A percentile compares a stretch with the other conserved stretches of the same genome.
Evolutionary conservation across 2,329 filamentous ascomycete species (phyloP).

Genomic region (Apiospora kogelbergensis): DNA sequence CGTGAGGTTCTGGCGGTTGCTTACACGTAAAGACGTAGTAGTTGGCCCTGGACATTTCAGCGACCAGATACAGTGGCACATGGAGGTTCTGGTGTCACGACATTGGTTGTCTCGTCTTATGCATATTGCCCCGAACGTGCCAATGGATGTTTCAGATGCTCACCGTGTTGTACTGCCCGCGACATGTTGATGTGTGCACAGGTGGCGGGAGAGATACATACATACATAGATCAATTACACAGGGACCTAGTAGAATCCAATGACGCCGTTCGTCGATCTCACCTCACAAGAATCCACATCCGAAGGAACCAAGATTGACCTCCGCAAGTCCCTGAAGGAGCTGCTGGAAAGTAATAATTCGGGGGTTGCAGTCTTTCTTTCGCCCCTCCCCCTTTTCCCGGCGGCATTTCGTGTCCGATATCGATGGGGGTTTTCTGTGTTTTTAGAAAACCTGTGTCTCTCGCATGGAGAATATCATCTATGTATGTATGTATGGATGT

Average conservation of each 20-base stretch:
- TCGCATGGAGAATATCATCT: not conserved
- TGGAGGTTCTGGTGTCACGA: not conserved
- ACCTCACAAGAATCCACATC: not conserved
- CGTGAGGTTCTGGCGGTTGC: not conserved
- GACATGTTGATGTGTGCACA: not conserved
- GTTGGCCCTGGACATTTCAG: no score
- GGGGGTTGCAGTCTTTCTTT: not conserved
- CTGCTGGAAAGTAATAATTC: constrained; percentile 4
- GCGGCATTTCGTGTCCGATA: not conserved
- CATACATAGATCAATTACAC: no score
- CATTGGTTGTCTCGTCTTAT: not conserved
- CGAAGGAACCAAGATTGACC: constrained; percentile 7
- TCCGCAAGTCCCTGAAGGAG: not conserved
- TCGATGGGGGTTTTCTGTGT: not conserved
- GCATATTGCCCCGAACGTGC: not conserved
- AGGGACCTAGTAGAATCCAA: not conserved
- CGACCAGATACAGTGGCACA: not conserved
- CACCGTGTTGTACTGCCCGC: no score
- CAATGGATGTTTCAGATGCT: not conserved
- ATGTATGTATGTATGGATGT: not conserved
- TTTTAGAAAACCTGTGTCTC: not conserved
- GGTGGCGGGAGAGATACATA: not conserved
- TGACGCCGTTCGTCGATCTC: constrained; percentile 6
- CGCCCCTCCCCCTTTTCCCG: not conserved
- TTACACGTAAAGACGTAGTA: no score